Percentiles rank a stretch among this genome's conserved stretches.
Evolutionary conservation across 352 stramenopile species (phyloP).

Genomic region (Pythium myriotylum): DNA sequence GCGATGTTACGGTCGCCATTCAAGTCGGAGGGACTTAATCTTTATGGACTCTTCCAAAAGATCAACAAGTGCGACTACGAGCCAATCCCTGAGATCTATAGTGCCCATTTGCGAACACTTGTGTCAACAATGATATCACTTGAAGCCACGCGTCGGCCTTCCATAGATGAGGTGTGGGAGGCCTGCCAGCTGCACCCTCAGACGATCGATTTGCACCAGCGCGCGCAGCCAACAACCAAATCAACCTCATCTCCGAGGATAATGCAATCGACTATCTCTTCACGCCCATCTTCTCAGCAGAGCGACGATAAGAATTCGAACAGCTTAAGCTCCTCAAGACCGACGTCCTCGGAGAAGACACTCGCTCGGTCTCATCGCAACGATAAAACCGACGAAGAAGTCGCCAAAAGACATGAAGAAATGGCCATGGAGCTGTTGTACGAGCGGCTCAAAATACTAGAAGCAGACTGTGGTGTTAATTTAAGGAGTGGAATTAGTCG

Average conservation of each 20-base stretch:
- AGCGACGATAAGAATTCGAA: slow-evolving; percentile 5
- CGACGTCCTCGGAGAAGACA: slow-evolving; percentile 17
- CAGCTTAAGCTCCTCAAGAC: slow-evolving; percentile 3
- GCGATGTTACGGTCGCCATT: slow-evolving; percentile 94
- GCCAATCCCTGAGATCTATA: slow-evolving; percentile 61
- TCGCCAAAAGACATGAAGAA: slow-evolving; percentile 38
- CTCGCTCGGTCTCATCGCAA: not conserved
- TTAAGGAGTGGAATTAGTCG: slow-evolving; percentile 39
- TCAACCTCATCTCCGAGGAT: not conserved
- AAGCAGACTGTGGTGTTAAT: slow-evolving; percentile 31
- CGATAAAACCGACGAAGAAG: slow-evolving; percentile 27
- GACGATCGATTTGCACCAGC: too few species aligned
- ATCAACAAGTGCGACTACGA: slow-evolving; percentile 89
- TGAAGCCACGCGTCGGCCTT: slow-evolving; percentile 55
- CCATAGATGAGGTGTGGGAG: slow-evolving; percentile 66
- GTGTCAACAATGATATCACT: slow-evolving; percentile 81
- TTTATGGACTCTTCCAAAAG: slow-evolving; percentile 93
- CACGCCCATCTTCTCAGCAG: slow-evolving; percentile 21
- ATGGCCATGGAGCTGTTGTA: slow-evolving; percentile 69
- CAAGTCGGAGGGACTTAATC: slow-evolving; percentile 90
- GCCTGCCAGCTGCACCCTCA: slow-evolving; percentile 41
- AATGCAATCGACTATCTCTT: slow-evolving; percentile 29
- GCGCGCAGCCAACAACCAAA: not conserved
- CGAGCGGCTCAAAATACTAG: slow-evolving; percentile 64
- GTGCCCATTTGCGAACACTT: slow-evolving; percentile 51